These are phyloP conservation scores for Cornus controversa DNA, from an alignment of 148 eudicot genomes.

Conservation along the genomic window DNA sequence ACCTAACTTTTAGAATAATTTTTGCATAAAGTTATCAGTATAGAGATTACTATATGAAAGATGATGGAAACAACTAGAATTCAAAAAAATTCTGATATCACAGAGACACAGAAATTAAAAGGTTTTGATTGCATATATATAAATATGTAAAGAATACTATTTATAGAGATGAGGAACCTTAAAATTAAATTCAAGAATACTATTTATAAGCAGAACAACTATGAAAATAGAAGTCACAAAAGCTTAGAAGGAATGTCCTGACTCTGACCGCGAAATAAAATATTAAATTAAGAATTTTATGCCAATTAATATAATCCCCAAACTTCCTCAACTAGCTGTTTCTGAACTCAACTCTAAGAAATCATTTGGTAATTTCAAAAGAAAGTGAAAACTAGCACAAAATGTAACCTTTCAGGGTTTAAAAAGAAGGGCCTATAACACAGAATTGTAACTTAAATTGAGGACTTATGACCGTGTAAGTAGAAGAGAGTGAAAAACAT, in stretches of 20 bases:
- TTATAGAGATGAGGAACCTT: no score
- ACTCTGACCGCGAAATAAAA: not conserved
- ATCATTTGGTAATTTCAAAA: not conserved
- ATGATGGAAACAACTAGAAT: no score
- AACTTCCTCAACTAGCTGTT: not conserved
- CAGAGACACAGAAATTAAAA: no score
- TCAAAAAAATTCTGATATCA: no score
- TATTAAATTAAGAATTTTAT: no score
- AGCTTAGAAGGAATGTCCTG: not conserved
- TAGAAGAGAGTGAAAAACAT: not conserved
- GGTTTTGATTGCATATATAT: no score
- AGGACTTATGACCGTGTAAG: not conserved
- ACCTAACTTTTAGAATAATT: no score
- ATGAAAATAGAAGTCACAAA: not conserved
- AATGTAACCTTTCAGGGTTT: not conserved
- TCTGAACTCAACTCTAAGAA: not conserved
- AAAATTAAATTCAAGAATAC: no score
- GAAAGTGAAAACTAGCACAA: not conserved
- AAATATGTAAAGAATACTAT: no score
- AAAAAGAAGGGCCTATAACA: no score
- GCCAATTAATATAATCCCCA: not conserved
- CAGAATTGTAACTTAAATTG: not conserved
- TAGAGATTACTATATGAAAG: no score
- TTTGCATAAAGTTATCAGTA: no score
- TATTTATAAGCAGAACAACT: not conserved